Base-by-base conservation (phyloP, 306 rosid species). In the Cucumis hystrix region DNA sequence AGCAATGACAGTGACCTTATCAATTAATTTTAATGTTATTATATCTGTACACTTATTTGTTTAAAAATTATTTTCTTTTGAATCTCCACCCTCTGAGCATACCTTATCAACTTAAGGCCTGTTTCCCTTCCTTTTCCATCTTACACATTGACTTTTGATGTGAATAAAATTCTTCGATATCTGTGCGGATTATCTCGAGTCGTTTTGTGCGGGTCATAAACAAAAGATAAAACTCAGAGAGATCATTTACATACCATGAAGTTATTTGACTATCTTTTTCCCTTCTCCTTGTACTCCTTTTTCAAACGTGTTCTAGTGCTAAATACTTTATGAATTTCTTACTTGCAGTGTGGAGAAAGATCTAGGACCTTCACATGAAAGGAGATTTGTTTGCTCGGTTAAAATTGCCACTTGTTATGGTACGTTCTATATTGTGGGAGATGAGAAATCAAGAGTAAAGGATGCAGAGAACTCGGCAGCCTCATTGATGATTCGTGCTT, bases 381-480 rank as follows among this genome's bases (percentile, higher is more conserved):
- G 74, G 83, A 86, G 35, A 72, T 89, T 81, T 43, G 65, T 82
- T 11, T 84, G 86, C 13, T 78, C 89, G 0, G 97, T 90, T 66
- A 43, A 81, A 75, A 78, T 93, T 74, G 12, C 66, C 23, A 84
- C 87, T 15, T 11, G 15, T 10, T 21, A 55, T 6, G 88, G 80
- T 45, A 39, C 56, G 5, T 77, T 89, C 2, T 79, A 3, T 66
- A 79, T 83, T 16, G 11, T 9, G 20, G 91, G 89, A 76, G 87
- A 86, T 23, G 87, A 76, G 66, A 84, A 55, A 69, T 72, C 82
- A 3, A 87, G 87, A 74, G 64, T 79, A 54, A 90, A 64, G 47
- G 88, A 88, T 15, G 89, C 97, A 3, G 81, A 91, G 16, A 86
- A 85, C 77, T 91, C 96, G 61, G 97, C 97, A 15, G 96, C 96